Evolutionary conservation across 441 rosid genomes (phyloP).

Genomic region (Syzygium syzygioides): DNA sequence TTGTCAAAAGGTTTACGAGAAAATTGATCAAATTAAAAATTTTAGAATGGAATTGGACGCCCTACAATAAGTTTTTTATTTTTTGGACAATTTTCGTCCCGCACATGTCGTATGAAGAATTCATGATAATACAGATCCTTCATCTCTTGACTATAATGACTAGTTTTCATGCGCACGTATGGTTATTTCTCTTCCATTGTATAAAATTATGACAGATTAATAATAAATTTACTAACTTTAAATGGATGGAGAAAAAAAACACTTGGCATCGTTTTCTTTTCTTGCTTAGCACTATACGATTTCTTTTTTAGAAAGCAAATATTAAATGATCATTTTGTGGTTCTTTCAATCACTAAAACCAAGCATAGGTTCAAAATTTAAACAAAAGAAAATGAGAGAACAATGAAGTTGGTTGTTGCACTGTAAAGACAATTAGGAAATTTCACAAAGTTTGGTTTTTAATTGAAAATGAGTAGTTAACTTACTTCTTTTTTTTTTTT

Average conservation of each 20-base stretch:
- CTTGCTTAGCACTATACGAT: neutral
- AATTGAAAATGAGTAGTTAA: neutral
- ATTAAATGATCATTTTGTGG: neutral
- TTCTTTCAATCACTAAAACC: neutral
- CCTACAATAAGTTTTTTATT: neutral
- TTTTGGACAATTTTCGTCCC: neutral
- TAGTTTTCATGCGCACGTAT: neutral
- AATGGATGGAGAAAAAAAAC: neutral
- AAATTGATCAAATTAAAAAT: accelerated
- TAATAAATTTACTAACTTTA: too few species aligned
- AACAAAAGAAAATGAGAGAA: neutral
- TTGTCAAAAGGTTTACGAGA: neutral
- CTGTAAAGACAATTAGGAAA: neutral
- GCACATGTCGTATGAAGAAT: neutral
- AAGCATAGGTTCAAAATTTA: neutral
- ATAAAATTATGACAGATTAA: too few species aligned
- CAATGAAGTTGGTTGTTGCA: neutral
- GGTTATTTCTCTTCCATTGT: neutral
- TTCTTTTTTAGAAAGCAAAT: neutral
- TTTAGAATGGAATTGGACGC: neutral
- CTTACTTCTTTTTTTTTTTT: neutral
- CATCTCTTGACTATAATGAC: neutral
- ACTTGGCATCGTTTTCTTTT: too few species aligned
- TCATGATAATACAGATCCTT: neutral
- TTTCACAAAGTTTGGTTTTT: neutral